Percentiles rank a stretch among this genome's conserved stretches.
These are phyloP conservation scores for Dryadomyces sulphureus DNA, from an alignment of 2,329 filamentous ascomycete genomes.

Conservation along the genomic window DNA sequence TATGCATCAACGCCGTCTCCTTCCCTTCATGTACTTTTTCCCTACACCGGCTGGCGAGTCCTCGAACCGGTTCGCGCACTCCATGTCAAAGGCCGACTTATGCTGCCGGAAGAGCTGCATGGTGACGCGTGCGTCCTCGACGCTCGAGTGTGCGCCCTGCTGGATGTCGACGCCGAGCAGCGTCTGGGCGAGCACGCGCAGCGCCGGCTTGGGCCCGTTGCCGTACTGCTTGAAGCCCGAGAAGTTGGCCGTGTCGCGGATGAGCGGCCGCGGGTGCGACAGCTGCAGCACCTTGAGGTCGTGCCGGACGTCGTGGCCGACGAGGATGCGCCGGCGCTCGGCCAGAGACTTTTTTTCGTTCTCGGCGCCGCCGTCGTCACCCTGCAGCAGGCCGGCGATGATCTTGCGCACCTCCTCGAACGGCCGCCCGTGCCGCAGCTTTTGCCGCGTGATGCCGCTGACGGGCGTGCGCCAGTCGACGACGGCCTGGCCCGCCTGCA, in stretches of 20 bases:
- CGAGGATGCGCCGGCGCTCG: constrained; percentile 41
- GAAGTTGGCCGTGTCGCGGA: constrained; percentile 73
- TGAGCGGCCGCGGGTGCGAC: constrained; percentile 62
- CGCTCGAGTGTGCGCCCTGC: constrained; percentile 47
- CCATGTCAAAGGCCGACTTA: constrained; percentile 74
- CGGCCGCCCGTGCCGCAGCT: constrained; percentile 53
- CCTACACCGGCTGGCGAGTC: constrained; percentile 2
- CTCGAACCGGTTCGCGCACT: constrained; percentile 52
- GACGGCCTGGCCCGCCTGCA: constrained; percentile 59
- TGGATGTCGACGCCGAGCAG: constrained; percentile 49
- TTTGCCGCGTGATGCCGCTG: constrained; percentile 62
- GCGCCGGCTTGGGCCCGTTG: constrained; percentile 52
- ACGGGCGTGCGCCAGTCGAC: constrained; percentile 84
- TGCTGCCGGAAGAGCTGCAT: constrained; percentile 79
- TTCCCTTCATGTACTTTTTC: neutral
- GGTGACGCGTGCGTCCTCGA: constrained; percentile 71
- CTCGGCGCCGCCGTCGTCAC: constrained; percentile 12
- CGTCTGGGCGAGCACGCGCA: constrained; percentile 43
- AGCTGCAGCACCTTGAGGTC: constrained; percentile 63
- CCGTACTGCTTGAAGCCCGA: constrained; percentile 56
- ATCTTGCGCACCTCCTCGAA: constrained; percentile 67
- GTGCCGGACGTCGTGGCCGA: constrained; percentile 75
- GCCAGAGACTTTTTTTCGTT: neutral
- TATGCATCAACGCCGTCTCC: no score
- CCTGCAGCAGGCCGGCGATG: constrained; percentile 53